Conservation (phyloP, 805 yeast genomes). For the Candida dajiaensis region DNA sequence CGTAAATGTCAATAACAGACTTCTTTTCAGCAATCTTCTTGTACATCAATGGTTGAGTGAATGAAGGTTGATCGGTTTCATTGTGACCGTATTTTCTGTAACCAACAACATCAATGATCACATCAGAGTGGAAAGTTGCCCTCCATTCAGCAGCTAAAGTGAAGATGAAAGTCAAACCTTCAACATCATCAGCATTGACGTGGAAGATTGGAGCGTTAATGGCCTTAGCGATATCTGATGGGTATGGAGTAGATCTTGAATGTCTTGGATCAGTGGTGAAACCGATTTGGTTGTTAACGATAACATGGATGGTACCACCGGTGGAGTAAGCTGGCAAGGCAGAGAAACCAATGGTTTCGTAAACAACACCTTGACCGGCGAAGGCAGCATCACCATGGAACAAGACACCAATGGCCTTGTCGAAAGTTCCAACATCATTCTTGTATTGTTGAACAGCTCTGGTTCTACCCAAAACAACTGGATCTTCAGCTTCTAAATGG, state of each 20-base stretch:
- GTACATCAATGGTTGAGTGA: slow-evolving; percentile 99
- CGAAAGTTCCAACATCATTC: slow-evolving; percentile 73
- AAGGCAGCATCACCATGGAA: slow-evolving; percentile 99
- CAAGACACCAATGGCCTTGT: slow-evolving; percentile 86
- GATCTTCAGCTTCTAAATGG: slow-evolving; percentile 98
- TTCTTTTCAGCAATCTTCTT: slow-evolving; percentile 82
- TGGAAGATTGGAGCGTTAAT: slow-evolving; percentile 99
- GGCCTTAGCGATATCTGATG: slow-evolving; percentile 94
- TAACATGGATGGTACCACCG: slow-evolving; percentile 97
- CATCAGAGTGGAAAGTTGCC: slow-evolving; percentile 93
- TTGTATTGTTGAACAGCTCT: slow-evolving; percentile 93
- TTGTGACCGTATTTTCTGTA: slow-evolving; percentile 99
- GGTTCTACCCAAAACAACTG: slow-evolving; percentile 96
- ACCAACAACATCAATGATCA: slow-evolving; percentile 93
- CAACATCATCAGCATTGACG: slow-evolving; percentile 97
- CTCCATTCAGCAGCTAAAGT: slow-evolving; percentile 99
- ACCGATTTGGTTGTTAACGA: slow-evolving; percentile 98
- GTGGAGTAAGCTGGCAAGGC: slow-evolving; percentile 92
- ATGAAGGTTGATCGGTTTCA: slow-evolving; percentile 98
- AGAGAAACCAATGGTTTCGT: slow-evolving; percentile 95
- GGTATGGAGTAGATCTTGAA: slow-evolving; percentile 96
- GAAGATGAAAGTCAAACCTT: slow-evolving; percentile 85
- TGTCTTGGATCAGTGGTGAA: slow-evolving; percentile 98
- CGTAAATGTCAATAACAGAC: slow-evolving; percentile 82
- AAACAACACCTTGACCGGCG: slow-evolving; percentile 98